Evolutionary conservation across 83 land plant genomes (phyloP).

Genomic region (Diphasiastrum complanatum): DNA sequence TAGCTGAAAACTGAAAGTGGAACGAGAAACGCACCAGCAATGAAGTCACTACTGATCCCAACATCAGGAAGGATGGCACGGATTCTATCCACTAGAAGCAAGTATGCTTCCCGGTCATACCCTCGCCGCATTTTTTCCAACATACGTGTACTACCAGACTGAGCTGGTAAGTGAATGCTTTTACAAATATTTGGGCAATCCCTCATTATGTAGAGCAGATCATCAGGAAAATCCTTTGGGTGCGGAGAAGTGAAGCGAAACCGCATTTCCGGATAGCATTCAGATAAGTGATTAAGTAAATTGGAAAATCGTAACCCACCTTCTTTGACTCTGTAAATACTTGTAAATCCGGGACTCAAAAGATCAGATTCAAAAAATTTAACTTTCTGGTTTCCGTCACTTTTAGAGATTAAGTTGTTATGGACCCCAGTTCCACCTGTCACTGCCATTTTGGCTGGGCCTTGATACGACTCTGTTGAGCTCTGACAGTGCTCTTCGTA

Average conservation of each 20-base stretch:
- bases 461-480: too few species aligned
- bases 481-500: neutral
- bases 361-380: conserved; percentile 12
- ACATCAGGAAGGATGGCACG: conserved; percentile 79
- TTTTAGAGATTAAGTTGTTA: neutral
- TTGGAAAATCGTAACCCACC: conserved; percentile 72
- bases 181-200: conserved; percentile 85
- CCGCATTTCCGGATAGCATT: conserved; percentile 77
- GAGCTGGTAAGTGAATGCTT: conserved; percentile 87
- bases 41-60: conserved; percentile 90
- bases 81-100: conserved; percentile 81
- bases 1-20: neutral
- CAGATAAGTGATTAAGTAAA: conserved; percentile 62
- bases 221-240: conserved; percentile 97
- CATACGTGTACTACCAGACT: conserved; percentile 74
- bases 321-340: conserved; percentile 60
- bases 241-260: conserved; percentile 97
- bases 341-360: conserved; percentile 82
- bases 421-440: neutral
- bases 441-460: too few species aligned
- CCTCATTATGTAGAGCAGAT: conserved; percentile 66
- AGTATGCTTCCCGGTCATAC: conserved; percentile 82
- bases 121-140: conserved; percentile 95
- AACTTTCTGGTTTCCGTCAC: conserved; percentile 34
- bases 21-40: conserved; percentile 54